Evolutionary conservation across 2,329 filamentous ascomycete genomes (phyloP), one percentile per base, ranked within the genome.

Genomic region (Colletotrichum sp.): DNA sequence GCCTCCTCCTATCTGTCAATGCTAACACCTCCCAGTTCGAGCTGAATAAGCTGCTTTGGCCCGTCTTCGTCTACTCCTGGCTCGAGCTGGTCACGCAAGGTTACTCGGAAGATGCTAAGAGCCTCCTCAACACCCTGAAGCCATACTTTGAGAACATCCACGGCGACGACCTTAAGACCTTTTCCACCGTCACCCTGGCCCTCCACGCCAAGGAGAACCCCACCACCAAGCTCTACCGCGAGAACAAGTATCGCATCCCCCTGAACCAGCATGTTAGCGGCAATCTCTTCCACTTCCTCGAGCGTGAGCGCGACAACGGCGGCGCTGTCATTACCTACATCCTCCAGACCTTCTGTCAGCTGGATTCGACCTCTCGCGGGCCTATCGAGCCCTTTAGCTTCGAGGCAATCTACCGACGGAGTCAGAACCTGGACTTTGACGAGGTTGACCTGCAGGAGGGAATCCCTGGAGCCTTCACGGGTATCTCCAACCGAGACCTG

Each of bases 21-120:
- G 56, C 78, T 83, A 43, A 81, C 65, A 4, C 59, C 13, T 74
- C 14, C 4, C 77, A 96, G 92, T 95, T 96, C 59, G 97, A 99
- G 85, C 89, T 99, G 4, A 90, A 92, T 74, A 96, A 97, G 78
- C 88, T 98, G 5, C 86, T 98, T 18, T 99, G 97, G 96, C 97
- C 97, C 0, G 87, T 97, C 1, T 98, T 98, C 81, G 94, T 98
- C 66, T 98, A 99, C 84, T 97, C 95, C 0, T 98, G 94, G 81
- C 88, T 99, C 30, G 93, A 95, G 73, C 90, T 98, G 71, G 90
- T 97, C 32, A 89, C 89, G 38, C 91, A 95, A 75, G 92, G 92
- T 77, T 96, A 94, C 79, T 86, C 90, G 2, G 90, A 91, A 52
- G 95, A 98, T 74, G 92, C 93, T 16, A 92, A 94, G 78, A 87